Conservation (phyloP, 352 stramenopile genomes). For the Globisporangium splendens region DNA sequence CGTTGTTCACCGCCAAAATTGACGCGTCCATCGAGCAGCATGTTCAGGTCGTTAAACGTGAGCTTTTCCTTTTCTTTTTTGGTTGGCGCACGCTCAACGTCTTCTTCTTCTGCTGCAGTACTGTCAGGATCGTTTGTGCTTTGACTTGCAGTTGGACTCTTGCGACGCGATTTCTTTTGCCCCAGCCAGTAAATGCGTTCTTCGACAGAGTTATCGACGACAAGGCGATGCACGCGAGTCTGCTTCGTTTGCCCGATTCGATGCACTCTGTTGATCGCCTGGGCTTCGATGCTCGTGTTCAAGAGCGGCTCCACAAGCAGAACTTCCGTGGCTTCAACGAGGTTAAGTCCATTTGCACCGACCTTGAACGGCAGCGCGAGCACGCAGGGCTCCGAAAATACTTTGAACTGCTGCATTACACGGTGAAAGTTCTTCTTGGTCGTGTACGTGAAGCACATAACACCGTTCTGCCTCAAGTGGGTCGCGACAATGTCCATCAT, state of each 20-base stretch:
- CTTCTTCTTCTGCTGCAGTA: slow-evolving; percentile 9
- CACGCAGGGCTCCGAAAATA: slow-evolving; percentile 43
- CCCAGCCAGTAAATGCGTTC: slow-evolving; percentile 75
- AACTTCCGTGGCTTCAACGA: slow-evolving; percentile 90
- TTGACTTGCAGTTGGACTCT: not conserved
- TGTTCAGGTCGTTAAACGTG: slow-evolving; percentile 45
- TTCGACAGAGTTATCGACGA: slow-evolving; percentile 87
- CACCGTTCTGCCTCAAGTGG: slow-evolving; percentile 31
- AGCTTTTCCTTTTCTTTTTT: slow-evolving; percentile 55
- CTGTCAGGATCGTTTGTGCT: not conserved
- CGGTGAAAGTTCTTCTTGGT: slow-evolving; percentile 49
- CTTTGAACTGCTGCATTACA: slow-evolving; percentile 53
- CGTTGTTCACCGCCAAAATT: slow-evolving; percentile 1
- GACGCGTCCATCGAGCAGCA: slow-evolving; percentile 26
- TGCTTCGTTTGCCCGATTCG: slow-evolving; percentile 84
- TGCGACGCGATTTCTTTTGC: slow-evolving; percentile 21
- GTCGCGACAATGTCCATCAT: slow-evolving; percentile 57
- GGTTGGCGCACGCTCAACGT: slow-evolving; percentile 32
- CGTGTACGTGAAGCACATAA: slow-evolving; percentile 74
- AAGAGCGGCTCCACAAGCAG: slow-evolving; percentile 90
- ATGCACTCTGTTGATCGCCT: slow-evolving; percentile 90
- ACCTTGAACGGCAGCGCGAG: slow-evolving; percentile 84
- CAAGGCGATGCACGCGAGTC: slow-evolving; percentile 87
- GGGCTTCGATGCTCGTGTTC: slow-evolving; percentile 79
- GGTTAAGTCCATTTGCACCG: slow-evolving; percentile 89